phyloP scores from a whole-genome alignment of 139 green algal species.

The Chlorella sorokiniana region DNA sequence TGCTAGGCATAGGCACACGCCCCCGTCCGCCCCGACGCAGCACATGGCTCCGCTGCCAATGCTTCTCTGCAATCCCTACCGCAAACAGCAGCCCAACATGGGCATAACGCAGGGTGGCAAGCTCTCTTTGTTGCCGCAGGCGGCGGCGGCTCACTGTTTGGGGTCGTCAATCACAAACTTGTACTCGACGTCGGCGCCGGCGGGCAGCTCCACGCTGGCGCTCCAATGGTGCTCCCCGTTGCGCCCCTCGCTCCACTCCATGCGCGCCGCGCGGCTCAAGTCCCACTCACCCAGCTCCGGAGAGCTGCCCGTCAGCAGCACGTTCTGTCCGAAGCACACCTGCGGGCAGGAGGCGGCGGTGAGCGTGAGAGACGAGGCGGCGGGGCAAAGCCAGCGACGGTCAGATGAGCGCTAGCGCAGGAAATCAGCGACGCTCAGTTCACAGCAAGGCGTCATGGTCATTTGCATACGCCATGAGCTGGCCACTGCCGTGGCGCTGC shows the following conservation, averaged over 20 bases:
- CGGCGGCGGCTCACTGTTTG: not conserved
- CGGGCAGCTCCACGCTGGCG: conserved; percentile 11
- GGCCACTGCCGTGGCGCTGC: too few relatives aligned
- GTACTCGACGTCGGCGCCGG: not conserved
- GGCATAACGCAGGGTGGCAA: not conserved
- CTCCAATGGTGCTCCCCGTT: conserved; percentile 4
- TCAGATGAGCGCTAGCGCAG: too few relatives aligned
- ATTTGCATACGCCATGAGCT: not conserved
- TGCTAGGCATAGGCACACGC: not conserved
- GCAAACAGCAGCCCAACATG: not conserved
- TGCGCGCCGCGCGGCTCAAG: not conserved
- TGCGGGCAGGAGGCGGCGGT: not conserved
- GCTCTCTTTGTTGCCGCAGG: not conserved
- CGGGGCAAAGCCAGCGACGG: not conserved
- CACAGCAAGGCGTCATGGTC: not conserved
- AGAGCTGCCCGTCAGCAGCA: conserved; percentile 1
- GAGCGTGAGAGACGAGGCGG: not conserved
- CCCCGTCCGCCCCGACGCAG: not conserved
- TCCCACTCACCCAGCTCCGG: not conserved
- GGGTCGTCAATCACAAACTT: conserved; percentile 12
- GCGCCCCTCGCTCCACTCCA: not conserved
- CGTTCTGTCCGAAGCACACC: conserved; percentile 21
- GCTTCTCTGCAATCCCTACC: too few relatives aligned
- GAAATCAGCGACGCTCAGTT: too few relatives aligned
- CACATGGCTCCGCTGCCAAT: not conserved